phyloP scores from a whole-genome alignment of 1,284 basidiomycete species.

The Rhodotorula glutinis region DNA sequence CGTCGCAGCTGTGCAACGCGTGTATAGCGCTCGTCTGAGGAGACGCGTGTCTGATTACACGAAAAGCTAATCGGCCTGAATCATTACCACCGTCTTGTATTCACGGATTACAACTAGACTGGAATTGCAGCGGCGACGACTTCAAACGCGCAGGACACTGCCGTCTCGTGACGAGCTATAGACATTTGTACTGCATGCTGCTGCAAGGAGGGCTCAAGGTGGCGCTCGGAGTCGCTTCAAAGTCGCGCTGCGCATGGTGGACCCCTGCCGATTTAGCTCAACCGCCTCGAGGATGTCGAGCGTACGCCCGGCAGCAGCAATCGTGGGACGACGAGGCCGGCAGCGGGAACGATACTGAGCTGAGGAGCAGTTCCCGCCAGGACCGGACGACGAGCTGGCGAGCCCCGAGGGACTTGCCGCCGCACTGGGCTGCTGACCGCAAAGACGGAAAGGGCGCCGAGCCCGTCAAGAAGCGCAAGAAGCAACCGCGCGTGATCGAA shows the following conservation, averaged over 20 bases:
- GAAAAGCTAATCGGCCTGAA: too few relatives aligned
- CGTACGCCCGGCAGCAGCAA: background rate
- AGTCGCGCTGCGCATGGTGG: background rate
- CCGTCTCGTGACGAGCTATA: too few relatives aligned
- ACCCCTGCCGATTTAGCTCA: background rate
- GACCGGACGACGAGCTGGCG: too few relatives aligned
- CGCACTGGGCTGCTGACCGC: background rate
- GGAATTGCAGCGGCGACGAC: too few relatives aligned
- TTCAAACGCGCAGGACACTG: too few relatives aligned
- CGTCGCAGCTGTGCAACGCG: background rate
- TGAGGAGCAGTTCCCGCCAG: too few relatives aligned
- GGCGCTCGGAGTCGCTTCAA: background rate
- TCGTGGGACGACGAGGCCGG: background rate
- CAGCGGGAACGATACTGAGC: too few relatives aligned
- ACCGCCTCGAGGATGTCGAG: background rate
- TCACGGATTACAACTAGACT: too few relatives aligned
- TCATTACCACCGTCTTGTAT: too few relatives aligned
- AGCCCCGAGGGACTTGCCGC: background rate
- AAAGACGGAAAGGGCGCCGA: background rate
- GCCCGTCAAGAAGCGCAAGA: background rate
- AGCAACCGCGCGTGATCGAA: background rate
- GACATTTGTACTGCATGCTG: background rate
- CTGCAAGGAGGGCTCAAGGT: background rate
- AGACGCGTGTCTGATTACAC: too few relatives aligned
- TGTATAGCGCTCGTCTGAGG: too few relatives aligned